Conservation (phyloP, 2,329 filamentous ascomycete genomes). For the Lachnellula cervina region DNA sequence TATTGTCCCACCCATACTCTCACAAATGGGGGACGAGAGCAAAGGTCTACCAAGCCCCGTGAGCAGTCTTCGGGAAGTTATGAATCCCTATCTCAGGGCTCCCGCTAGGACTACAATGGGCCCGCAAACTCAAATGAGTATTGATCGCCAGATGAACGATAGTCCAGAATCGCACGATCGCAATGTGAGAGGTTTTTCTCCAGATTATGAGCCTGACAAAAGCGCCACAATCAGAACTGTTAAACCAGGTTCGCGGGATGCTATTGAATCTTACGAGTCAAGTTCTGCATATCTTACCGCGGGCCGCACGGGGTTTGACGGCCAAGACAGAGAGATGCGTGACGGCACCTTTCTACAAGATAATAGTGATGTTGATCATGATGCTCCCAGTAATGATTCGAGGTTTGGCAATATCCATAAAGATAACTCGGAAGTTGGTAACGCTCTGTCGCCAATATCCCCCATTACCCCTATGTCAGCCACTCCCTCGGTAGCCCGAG, state of each 20-base stretch:
- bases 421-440: constrained; percentile 5
- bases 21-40: constrained; percentile 18
- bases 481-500: constrained; percentile 21
- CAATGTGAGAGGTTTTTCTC: constrained; percentile 59
- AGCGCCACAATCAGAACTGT: constrained; percentile 68
- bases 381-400: constrained; percentile 30
- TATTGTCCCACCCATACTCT: constrained; percentile 36
- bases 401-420: constrained; percentile 7
- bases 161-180: constrained; percentile 19
- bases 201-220: constrained; percentile 67
- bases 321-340: constrained; percentile 24
- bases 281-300: constrained; percentile 13
- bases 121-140: constrained; percentile 12
- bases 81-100: constrained; percentile 70
- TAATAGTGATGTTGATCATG: constrained; percentile 47
- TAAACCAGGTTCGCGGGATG: constrained; percentile 39
- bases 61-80: constrained; percentile 78
- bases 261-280: constrained; percentile 9
- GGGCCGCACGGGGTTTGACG: constrained; percentile 12
- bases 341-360: constrained; percentile 49
- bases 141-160: constrained; percentile 22
- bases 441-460: background rate
- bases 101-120: constrained; percentile 22
- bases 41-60: constrained; percentile 51
- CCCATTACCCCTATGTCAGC: constrained; percentile 6